Percentiles rank a stretch among this genome's conserved stretches.
These are phyloP conservation scores for Strobilomyces confusus DNA, from an alignment of 768 basidiomycete genomes.

Conservation along the genomic window DNA sequence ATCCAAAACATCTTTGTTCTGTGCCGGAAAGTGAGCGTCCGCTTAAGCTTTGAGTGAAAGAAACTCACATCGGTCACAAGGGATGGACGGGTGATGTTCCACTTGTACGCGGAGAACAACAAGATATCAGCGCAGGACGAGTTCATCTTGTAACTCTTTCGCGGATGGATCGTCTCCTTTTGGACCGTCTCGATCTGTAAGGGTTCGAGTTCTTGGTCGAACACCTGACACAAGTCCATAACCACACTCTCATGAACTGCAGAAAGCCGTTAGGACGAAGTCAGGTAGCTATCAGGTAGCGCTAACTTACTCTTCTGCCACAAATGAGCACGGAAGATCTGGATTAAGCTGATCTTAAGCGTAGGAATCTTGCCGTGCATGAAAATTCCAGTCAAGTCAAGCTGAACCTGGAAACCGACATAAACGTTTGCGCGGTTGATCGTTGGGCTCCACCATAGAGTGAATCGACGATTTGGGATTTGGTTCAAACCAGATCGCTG, in stretches of 20 bases:
- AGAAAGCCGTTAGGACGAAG: conserved; percentile 11
- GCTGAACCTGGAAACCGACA: conserved; percentile 99
- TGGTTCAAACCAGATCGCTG: conserved; percentile 97
- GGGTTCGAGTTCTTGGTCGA: conserved; percentile 97
- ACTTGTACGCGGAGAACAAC: conserved; percentile 95
- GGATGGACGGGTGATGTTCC: conserved; percentile 97
- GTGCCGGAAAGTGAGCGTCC: conserved; percentile 12
- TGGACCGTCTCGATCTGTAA: conserved; percentile 99
- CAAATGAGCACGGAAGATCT: conserved; percentile 99
- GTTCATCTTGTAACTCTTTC: conserved; percentile 99
- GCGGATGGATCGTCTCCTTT: conserved; percentile 98
- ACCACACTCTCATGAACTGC: conserved; percentile 87
- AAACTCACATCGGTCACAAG: conserved; percentile 83
- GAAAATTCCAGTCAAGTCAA: conserved; percentile 96
- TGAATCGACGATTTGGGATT: conserved; percentile 98
- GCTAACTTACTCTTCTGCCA: conserved; percentile 93
- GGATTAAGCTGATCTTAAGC: conserved; percentile 97
- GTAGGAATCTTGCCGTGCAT: conserved; percentile 99
- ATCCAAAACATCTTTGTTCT: conserved; percentile 93
- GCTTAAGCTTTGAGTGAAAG: not conserved
- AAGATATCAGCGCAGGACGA: conserved; percentile 99
- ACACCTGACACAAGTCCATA: conserved; percentile 97
- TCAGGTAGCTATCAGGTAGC: conserved; percentile 4
- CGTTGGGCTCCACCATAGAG: conserved; percentile 98
- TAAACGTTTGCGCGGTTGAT: conserved; percentile 99